A percentile compares a stretch with the other conserved stretches of the same genome.
Evolutionary conservation across 805 yeast genomes (phyloP).

Genomic region (Wickerhamomyces queroliae): DNA sequence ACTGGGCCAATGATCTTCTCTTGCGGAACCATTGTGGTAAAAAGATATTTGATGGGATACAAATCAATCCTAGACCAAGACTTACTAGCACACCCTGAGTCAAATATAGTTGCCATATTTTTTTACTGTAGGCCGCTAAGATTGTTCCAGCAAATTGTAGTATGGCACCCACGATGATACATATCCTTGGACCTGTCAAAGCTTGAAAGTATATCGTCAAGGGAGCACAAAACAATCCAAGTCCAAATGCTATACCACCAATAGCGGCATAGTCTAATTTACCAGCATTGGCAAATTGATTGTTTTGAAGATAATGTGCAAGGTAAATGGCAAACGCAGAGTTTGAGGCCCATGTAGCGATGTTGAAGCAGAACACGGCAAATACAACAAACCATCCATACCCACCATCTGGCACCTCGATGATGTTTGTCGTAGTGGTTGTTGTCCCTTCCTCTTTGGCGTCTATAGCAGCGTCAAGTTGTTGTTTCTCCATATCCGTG

Average conservation of each 20-base stretch:
- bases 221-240: conserved; percentile 60
- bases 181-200: conserved; percentile 38
- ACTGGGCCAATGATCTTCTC: conserved; percentile 44
- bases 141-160: conserved; percentile 50
- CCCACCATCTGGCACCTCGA: conserved; percentile 18
- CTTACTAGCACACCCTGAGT: conserved; percentile 67
- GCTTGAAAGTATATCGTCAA: conserved; percentile 39
- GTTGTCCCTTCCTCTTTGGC: background rate
- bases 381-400: conserved; percentile 22
- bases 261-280: conserved; percentile 59
- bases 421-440: too few relatives aligned
- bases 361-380: conserved; percentile 17
- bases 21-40: conserved; percentile 69
- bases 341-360: conserved; percentile 24
- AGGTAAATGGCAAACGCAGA: conserved; percentile 50
- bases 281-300: conserved; percentile 44
- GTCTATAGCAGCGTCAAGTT: too few relatives aligned
- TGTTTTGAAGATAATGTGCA: conserved; percentile 46
- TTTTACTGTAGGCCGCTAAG: conserved; percentile 53
- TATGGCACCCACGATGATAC: conserved; percentile 43
- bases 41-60: conserved; percentile 52
- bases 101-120: conserved; percentile 58
- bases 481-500: too few relatives aligned
- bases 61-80: conserved; percentile 42
- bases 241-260: conserved; percentile 58